These are phyloP conservation scores for Chlorella sp. DNA, from an alignment of 139 green algal species.

Conservation along the genomic window DNA sequence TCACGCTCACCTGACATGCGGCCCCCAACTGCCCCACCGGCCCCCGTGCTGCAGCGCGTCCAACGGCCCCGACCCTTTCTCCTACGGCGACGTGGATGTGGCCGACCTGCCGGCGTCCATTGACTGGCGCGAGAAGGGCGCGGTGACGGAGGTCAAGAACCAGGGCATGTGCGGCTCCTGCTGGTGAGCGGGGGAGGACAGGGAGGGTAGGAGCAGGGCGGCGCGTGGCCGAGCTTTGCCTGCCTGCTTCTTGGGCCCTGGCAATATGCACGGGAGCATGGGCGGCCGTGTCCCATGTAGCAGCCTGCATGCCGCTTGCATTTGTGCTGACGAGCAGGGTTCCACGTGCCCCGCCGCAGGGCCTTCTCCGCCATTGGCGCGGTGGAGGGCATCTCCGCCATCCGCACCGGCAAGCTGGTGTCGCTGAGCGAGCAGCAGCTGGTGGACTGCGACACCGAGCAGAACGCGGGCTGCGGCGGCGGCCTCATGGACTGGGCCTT, in stretches of 20 bases:
- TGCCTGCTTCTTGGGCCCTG: too few relatives aligned
- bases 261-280: too few relatives aligned
- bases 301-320: not conserved
- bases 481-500: conserved; percentile 78
- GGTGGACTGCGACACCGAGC: conserved; percentile 85
- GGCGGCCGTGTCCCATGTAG: too few relatives aligned
- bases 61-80: conserved; percentile 41
- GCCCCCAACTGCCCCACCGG: too few relatives aligned
- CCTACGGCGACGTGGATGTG: conserved; percentile 50
- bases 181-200: not conserved
- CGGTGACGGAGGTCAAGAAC: conserved; percentile 94
- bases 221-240: too few relatives aligned
- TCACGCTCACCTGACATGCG: too few relatives aligned
- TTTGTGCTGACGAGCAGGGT: not conserved
- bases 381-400: conserved; percentile 77
- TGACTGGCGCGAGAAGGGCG: conserved; percentile 86
- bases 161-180: conserved; percentile 61
- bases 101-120: conserved; percentile 49
- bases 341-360: conserved; percentile 24
- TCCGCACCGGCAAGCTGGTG: conserved; percentile 82
- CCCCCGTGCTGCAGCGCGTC: not conserved
- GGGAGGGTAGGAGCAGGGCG: not conserved
- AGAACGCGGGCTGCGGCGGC: conserved; percentile 52
- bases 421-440: conserved; percentile 94
- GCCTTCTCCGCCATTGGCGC: conserved; percentile 90